These are phyloP conservation scores for Leptodontidium sp. DNA, from an alignment of 2,329 filamentous ascomycete genomes.

Conservation along the genomic window DNA sequence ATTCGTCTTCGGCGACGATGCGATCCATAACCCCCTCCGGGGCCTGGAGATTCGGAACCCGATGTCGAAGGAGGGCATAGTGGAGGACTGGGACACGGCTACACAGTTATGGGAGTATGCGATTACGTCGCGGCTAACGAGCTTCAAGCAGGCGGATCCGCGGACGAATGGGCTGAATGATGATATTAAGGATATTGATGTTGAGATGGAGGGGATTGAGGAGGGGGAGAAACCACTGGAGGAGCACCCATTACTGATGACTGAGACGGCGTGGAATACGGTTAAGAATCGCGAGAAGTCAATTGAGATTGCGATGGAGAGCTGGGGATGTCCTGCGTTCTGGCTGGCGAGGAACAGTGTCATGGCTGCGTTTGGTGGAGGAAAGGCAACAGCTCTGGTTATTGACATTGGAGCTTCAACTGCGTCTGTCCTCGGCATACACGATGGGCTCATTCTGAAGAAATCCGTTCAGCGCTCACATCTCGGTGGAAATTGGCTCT, in stretches of 20 bases:
- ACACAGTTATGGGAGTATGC: conserved; percentile 91
- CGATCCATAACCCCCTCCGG: conserved; percentile 77
- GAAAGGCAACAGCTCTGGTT: conserved; percentile 91
- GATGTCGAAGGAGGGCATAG: conserved; percentile 86
- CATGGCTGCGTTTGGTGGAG: conserved; percentile 88
- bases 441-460: conserved; percentile 94
- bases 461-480: conserved; percentile 87
- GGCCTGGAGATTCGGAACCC: conserved; percentile 90
- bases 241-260: conserved; percentile 92
- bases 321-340: conserved; percentile 93
- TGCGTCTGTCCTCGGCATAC: conserved; percentile 87
- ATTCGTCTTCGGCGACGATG: conserved; percentile 87
- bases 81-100: conserved; percentile 96
- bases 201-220: conserved; percentile 65
- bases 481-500: conserved; percentile 89
- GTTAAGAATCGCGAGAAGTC: conserved; percentile 89
- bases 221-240: conserved; percentile 79
- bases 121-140: conserved; percentile 87
- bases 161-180: conserved; percentile 83
- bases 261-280: conserved; percentile 92
- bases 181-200: conserved; percentile 57
- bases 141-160: conserved; percentile 73
- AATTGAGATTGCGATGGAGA: conserved; percentile 97
- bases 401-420: conserved; percentile 91
- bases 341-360: conserved; percentile 91